phyloP scores from a whole-genome alignment of 768 basidiomycete species.

The Russula compacta region DNA sequence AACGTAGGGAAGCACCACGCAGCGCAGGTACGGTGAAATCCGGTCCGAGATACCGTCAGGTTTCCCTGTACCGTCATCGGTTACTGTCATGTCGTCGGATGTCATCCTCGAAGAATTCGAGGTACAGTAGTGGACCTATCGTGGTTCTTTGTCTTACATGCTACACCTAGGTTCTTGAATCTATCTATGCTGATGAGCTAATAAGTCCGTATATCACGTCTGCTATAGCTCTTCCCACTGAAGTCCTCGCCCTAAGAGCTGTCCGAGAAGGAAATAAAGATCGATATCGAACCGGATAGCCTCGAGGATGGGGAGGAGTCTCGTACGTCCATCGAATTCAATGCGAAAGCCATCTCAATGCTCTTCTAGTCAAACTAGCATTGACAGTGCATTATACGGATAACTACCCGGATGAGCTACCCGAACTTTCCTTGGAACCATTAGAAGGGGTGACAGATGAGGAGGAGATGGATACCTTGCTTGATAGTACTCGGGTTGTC shows the following conservation, averaged over 20 bases:
- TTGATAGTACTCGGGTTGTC: constrained; percentile 48
- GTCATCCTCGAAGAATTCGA: constrained; percentile 84
- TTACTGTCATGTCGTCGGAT: constrained; percentile 47
- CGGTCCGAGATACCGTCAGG: constrained; percentile 3
- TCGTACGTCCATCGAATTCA: constrained; percentile 31
- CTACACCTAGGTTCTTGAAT: constrained; percentile 68
- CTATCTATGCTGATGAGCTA: constrained; percentile 92
- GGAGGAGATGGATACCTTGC: constrained; percentile 42
- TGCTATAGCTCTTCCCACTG: constrained; percentile 31
- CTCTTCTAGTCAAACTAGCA: constrained; percentile 54
- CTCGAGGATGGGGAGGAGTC: constrained; percentile 51
- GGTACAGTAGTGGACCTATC: constrained; percentile 35
- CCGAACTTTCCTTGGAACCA: constrained; percentile 56
- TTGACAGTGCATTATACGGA: constrained; percentile 71
- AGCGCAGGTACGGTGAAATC: neutral
- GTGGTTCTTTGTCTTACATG: constrained; percentile 1
- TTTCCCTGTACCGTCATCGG: neutral
- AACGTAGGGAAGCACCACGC: neutral
- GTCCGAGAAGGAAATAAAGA: constrained; percentile 72
- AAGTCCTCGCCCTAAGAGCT: constrained; percentile 57
- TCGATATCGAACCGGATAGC: constrained; percentile 85
- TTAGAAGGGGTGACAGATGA: constrained; percentile 55
- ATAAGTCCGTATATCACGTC: constrained; percentile 54
- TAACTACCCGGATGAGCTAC: constrained; percentile 77
- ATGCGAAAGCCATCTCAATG: neutral